These are phyloP conservation scores for Sorghum bicolor DNA, from an alignment of 176 grass and related monocot genomes.

Conservation along the genomic window DNA sequence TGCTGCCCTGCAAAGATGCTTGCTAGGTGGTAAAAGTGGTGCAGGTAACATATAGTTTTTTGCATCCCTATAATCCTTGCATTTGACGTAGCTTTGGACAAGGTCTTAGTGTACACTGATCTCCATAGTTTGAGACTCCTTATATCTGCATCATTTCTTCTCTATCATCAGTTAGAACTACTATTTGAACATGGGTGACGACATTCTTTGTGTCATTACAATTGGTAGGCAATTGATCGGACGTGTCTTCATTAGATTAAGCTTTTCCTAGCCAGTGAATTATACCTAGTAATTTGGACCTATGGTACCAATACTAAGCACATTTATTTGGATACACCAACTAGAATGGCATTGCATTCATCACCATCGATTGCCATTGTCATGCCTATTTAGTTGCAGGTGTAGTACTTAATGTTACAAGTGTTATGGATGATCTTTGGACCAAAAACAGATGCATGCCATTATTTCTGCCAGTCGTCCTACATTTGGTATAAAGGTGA, in stretches of 20 bases:
- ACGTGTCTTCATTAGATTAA: slow-evolving; percentile 5
- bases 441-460: background rate
- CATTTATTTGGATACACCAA: background rate
- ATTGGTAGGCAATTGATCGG: background rate
- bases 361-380: background rate
- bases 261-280: slow-evolving; percentile 10
- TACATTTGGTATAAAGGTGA: background rate
- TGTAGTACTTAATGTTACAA: background rate
- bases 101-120: background rate
- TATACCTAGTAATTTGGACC: background rate
- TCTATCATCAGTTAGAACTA: background rate
- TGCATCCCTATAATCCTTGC: background rate
- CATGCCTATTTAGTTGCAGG: background rate
- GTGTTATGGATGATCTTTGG: background rate
- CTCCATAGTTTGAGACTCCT: background rate
- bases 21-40: slow-evolving; percentile 84
- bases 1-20: slow-evolving; percentile 75
- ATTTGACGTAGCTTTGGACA: slow-evolving; percentile 1
- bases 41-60: slow-evolving; percentile 56
- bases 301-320: background rate
- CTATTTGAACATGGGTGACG: background rate
- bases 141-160: background rate
- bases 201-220: background rate
- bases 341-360: background rate
- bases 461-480: background rate